Evolutionary conservation across 2,329 filamentous ascomycete species (phyloP), one percentile per base, ranked within the genome.

Genomic region (Clarireedia hainanense): DNA sequence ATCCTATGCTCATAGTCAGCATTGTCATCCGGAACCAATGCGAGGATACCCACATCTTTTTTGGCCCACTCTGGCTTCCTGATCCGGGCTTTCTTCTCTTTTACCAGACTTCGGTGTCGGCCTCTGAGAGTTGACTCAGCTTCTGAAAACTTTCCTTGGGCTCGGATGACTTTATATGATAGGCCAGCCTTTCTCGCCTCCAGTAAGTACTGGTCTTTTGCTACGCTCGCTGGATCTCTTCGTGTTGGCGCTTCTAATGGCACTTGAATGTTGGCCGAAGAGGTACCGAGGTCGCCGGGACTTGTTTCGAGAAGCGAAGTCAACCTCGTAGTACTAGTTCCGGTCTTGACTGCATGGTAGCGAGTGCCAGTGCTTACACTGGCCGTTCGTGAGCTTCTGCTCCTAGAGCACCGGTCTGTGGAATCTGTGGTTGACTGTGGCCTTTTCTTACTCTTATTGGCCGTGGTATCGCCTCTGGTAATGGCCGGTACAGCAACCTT

Each of bases 111-210:
- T 4, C 87, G 75, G 62, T 80, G 83, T 0, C 86, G 78, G 0
- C 88, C 88, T 14, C 88, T 78, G 39, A 91, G 74, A 0, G 88
- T 91, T 10, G 85, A 87, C 70, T 89, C 86, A 1, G 85, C 83
- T 63, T 88, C 84, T 23, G 58, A 70, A 60, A 85, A 85, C 1
- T 74, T 71, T 14, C 83, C 80, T 17, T 71, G 64, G 6, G 66
- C 63, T 39, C 78, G 78, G 63, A 89, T 89, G 57, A 86, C 76
- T 53, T 76, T 79, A 70, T 89, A 90, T 0, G 84, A 81, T 72
- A 80, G 72, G 3, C 84, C 84, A 1, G 72, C 68, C 6, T 68
- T 64, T 67, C 81, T 83, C 24, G 75, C 73, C n/a, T 74, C 65
- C 15, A 86, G 67, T 1, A 88, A 73, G 43, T 75, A 76, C 3